Conservation (phyloP, 768 basidiomycete species). For the Cantharellus anzutake region DNA sequence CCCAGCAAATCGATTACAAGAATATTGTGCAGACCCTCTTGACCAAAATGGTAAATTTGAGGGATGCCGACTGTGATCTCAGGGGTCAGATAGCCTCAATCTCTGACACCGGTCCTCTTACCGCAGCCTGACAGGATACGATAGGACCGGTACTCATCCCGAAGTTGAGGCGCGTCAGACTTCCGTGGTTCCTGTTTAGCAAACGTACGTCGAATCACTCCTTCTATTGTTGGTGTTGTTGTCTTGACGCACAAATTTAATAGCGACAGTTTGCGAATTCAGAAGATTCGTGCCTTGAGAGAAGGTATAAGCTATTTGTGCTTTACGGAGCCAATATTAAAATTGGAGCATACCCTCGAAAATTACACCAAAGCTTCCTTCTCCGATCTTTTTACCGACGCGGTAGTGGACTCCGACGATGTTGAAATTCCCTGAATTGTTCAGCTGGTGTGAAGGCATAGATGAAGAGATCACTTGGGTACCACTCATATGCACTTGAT, state of each 20-base stretch:
- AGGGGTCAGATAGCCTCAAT: not conserved
- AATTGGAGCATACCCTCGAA: conserved; percentile 44
- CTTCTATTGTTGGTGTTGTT: conserved; percentile 5
- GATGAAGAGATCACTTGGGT: not conserved
- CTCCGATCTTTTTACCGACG: conserved; percentile 41
- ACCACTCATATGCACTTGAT: not conserved
- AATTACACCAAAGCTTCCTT: conserved; percentile 95
- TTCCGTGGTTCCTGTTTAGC: conserved; percentile 16
- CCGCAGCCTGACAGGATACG: conserved; percentile 78
- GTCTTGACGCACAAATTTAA: conserved; percentile 82
- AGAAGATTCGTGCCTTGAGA: conserved; percentile 79
- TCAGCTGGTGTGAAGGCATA: not conserved
- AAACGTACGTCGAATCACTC: conserved; percentile 2
- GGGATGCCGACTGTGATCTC: conserved; percentile 71
- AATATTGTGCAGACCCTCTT: conserved; percentile 94
- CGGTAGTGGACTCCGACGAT: conserved; percentile 1
- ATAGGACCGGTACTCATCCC: conserved; percentile 97
- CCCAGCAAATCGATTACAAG: conserved; percentile 96
- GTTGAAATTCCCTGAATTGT: not conserved
- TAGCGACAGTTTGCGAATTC: conserved; percentile 96
- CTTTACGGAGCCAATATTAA: conserved; percentile 2
- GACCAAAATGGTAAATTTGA: conserved; percentile 98
- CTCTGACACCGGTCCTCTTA: conserved; percentile 25
- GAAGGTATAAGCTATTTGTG: conserved; percentile 1
- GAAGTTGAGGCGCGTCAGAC: conserved; percentile 91